Evolutionary conservation across 2,329 filamentous ascomycete genomes (phyloP).

Genomic region (Colletotrichum agaves): DNA sequence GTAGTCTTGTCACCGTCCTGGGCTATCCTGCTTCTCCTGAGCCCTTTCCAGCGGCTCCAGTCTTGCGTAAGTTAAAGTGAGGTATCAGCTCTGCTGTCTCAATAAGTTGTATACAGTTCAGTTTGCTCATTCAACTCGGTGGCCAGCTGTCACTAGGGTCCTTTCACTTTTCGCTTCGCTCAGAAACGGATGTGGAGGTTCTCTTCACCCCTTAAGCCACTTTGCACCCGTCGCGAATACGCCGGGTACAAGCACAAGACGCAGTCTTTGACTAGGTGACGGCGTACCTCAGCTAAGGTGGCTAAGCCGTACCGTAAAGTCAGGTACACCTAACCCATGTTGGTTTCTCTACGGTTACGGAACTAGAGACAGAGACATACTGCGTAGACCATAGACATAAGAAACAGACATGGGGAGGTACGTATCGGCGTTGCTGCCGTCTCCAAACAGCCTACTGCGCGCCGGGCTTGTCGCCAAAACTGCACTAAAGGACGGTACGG

Average conservation of each 20-base stretch:
- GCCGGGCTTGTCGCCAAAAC: slow-evolving; percentile 8
- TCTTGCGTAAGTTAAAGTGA: not conserved
- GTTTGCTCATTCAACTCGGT: not conserved
- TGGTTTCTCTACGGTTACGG: slow-evolving; percentile 9
- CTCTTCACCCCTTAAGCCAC: not conserved
- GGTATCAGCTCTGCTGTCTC: not conserved
- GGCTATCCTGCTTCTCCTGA: not conserved
- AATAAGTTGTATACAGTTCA: too few relatives aligned
- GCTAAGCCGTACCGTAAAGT: too few relatives aligned
- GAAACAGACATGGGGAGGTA: not conserved
- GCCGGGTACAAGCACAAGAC: not conserved
- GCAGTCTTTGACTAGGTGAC: not conserved
- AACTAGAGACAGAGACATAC: not conserved
- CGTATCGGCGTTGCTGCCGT: not conserved
- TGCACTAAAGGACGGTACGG: slow-evolving; percentile 10
- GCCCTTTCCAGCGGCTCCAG: not conserved
- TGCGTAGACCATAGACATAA: too few relatives aligned
- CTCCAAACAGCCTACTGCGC: slow-evolving; percentile 5
- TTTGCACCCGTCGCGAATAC: not conserved
- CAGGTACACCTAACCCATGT: slow-evolving; percentile 1
- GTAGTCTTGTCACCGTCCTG: slow-evolving; percentile 20
- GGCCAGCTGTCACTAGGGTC: not conserved
- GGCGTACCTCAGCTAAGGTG: not conserved
- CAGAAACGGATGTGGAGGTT: slow-evolving; percentile 1
- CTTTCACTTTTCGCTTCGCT: not conserved